Evolutionary conservation across 2,329 filamentous ascomycete species (phyloP).

Genomic region (Trichophyton schoenleinii): DNA sequence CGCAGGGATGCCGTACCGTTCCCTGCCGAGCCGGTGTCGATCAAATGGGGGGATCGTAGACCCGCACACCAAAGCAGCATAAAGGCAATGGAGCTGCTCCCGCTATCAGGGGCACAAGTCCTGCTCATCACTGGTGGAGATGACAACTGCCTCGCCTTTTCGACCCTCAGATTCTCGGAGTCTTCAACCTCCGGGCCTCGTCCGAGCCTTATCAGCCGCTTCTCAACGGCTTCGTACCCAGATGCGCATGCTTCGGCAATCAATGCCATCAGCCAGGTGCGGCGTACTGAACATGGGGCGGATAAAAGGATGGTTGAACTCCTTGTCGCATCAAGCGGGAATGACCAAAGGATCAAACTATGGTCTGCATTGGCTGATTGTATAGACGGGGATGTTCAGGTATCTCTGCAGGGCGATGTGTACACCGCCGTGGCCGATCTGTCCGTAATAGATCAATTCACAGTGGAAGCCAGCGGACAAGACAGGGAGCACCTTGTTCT

Average conservation of each 20-base stretch:
- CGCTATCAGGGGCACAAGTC: constrained; percentile 23
- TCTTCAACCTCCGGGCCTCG: constrained; percentile 6
- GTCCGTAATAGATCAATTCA: constrained; percentile 36
- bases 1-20: not conserved
- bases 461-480: constrained; percentile 3
- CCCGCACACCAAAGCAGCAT: constrained; percentile 69
- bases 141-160: constrained; percentile 64
- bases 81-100: constrained; percentile 41
- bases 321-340: constrained; percentile 29
- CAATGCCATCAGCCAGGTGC: constrained; percentile 27
- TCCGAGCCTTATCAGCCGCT: constrained; percentile 6
- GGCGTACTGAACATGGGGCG: constrained; percentile 1
- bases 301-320: constrained; percentile 10
- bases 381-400: constrained; percentile 17
- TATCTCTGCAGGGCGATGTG: constrained; percentile 17
- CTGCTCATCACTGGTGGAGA: constrained; percentile 69
- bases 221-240: constrained; percentile 26
- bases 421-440: constrained; percentile 45
- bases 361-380: constrained; percentile 24
- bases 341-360: constrained; percentile 36
- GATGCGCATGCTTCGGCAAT: constrained; percentile 36
- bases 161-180: constrained; percentile 25
- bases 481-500: constrained; percentile 25
- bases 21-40: constrained; percentile 5
- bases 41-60: constrained; percentile 27